Evolutionary conservation across 2,329 filamentous ascomycete species (phyloP), one percentile per base, ranked within the genome.

Genomic region (Pyrenophora tritici-repentis): DNA sequence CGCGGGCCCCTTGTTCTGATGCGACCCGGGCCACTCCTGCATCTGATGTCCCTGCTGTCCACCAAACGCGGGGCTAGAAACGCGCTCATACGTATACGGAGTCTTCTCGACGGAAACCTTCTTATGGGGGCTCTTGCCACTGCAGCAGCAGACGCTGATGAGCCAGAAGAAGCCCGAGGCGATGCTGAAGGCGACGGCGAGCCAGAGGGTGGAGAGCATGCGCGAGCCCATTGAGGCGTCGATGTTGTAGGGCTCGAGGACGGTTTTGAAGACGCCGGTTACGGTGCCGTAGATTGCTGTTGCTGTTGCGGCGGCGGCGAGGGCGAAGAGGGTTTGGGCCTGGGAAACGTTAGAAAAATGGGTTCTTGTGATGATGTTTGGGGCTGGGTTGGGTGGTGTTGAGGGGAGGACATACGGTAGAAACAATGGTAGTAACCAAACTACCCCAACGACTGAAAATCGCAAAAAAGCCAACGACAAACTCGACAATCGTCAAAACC

Each of bases 91-190:
- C 3, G 80, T 83, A 67, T 84, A 83, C 0, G 82, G 82, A 0
- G 82, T 80, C 79, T 85, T 85, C 69, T 85, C 82, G 26, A 81
- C 81, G 33, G 74, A 75, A 48, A 82, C 57, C 39, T 76, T 75
- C 55, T 73, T 74, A 47, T 68, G 59, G 22, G 78, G 76, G 47
- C 76, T 80, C 63, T 81, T 79, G 39, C 90, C 90, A 63, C 83
- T 86, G 81, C 92, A 96, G 85, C 92, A 97, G 87, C 93, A 97
- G 67, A 89, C 83, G 74, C 86, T 90, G 73, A 95, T 85, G 68
- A 92, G 78, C 93, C 94, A 97, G 87, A 97, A 97, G 70, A 96
- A 76, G 58, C 84, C 85, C 6, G 88, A 87, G 35, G 75, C 89
- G 29, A 94, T 71, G 55, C 88, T 87, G 70, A 95, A 91, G 22